Percentiles rank a stretch among this genome's conserved stretches.
These are phyloP conservation scores for Athelia sp. DNA, from an alignment of 1,284 basidiomycete genomes.

Conservation along the genomic window DNA sequence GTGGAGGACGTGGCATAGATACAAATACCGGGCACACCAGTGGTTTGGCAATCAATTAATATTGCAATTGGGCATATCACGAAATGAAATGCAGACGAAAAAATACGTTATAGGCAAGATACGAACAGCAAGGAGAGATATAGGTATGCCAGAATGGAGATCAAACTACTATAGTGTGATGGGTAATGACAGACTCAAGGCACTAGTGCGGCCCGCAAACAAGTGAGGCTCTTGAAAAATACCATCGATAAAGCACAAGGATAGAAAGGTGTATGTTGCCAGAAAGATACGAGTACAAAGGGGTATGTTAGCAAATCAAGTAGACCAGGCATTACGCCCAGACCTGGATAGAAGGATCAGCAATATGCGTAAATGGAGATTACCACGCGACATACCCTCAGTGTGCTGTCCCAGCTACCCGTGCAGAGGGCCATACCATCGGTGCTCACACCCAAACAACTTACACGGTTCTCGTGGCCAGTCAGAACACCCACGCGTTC, in stretches of 20 bases:
- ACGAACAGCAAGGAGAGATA: conserved; percentile 11
- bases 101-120: not conserved
- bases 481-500: conserved; percentile 96
- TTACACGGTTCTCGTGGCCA: conserved; percentile 97
- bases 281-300: conserved; percentile 13
- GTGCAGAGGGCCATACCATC: conserved; percentile 99
- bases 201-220: conserved; percentile 33
- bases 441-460: conserved; percentile 91
- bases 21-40: not conserved
- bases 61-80: too few species aligned
- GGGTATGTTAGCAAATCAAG: conserved; percentile 9
- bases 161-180: conserved; percentile 24
- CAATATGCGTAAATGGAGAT: conserved; percentile 9
- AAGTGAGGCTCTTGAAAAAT: conserved; percentile 37
- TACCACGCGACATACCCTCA: conserved; percentile 65
- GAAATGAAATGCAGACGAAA: not conserved
- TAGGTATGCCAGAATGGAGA: conserved; percentile 40
- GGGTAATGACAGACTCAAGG: conserved; percentile 59
- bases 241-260: conserved; percentile 21
- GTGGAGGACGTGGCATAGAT: not conserved
- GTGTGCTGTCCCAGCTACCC: conserved; percentile 95
- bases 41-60: not conserved
- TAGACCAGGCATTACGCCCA: conserved; percentile 47
- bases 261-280: conserved; percentile 18
- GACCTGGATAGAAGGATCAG: conserved; percentile 32